Conservation (phyloP, 2,329 filamentous ascomycete species). For the Talaromyces albobiverticillius region DNA sequence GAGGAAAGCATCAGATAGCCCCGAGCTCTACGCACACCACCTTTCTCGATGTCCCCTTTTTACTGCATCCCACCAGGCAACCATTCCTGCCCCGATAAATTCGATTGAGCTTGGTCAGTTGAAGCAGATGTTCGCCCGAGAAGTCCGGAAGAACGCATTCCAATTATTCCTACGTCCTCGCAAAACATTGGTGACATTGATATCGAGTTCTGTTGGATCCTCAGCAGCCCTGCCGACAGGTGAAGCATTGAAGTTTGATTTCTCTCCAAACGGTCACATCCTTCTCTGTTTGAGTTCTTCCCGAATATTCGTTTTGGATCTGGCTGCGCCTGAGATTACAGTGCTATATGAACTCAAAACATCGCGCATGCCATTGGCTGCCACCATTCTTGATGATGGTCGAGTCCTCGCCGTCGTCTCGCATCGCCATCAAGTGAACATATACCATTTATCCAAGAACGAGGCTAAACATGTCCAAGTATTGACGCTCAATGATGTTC, state of each 20-base stretch:
- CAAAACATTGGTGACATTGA: constrained; percentile 71
- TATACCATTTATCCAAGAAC: constrained; percentile 68
- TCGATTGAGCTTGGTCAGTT: constrained; percentile 57
- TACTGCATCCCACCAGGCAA: constrained; percentile 33
- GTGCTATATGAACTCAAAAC: constrained; percentile 79
- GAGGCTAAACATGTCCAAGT: constrained; percentile 71
- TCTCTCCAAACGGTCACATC: constrained; percentile 71
- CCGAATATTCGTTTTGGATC: constrained; percentile 74
- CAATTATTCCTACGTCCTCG: constrained; percentile 69
- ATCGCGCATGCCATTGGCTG: constrained; percentile 68
- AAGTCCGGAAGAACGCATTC: constrained; percentile 75
- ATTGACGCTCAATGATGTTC: constrained; percentile 73
- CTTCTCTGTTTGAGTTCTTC: constrained; percentile 82
- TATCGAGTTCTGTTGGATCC: constrained; percentile 80
- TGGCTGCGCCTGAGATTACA: constrained; percentile 56
- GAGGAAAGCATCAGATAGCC: constrained; percentile 41
- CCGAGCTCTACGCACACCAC: constrained; percentile 47
- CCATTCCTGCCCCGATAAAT: constrained; percentile 28
- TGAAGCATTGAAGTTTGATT: constrained; percentile 80
- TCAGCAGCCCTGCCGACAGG: constrained; percentile 75
- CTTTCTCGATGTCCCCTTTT: constrained; percentile 44
- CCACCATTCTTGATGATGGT: constrained; percentile 76
- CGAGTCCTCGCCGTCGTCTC: constrained; percentile 74
- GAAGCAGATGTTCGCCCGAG: constrained; percentile 64
- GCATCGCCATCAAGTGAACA: constrained; percentile 76